Evolutionary conservation across 345 rosid genomes (phyloP), one percentile per base, ranked within the genome.

Genomic region (Boechera divaricarpa): DNA sequence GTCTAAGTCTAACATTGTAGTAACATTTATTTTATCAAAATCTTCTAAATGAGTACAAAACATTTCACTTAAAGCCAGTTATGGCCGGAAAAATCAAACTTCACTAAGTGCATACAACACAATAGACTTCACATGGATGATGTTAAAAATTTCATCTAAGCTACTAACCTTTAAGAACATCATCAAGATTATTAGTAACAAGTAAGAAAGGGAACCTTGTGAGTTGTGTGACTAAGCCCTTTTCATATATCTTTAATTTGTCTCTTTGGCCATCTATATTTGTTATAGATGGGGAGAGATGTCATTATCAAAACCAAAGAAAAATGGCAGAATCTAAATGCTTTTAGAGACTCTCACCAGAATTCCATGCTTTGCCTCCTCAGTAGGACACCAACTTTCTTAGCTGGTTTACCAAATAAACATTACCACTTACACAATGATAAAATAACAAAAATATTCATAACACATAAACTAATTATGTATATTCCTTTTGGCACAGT

Each of bases 311-410:
- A 77, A 62, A 62, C 54, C 64, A 63, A 48, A 45, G 62, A 61
- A 55, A 54, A 63, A 57, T 26, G 24, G 64, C 64, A 53, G 72
- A 63, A 70, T 70, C 72, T 64, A 55, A 67, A 36, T 52, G 69
- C 69, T 64, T 64, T 77, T 47, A 63, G 76, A 63, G 66, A 70
- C 72, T 61, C 57, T 63, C 76, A 61, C 60, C 76, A 63, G 72
- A 77, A 63, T 36, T 77, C 58, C 76, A 77, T 70, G 80, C 60
- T 47, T 77, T 77, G 80, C 76, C 76, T 77, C 80, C 80, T 74
- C 49, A 70, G 21, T 70, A 77, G 80, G 76, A 77, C 76, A 70
- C 80, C 76, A 77, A 70, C 76, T 77, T 77, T 77, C 45, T 63
- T 60, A 70, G 72, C 67, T 77, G 47, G 63, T 77, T 70, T 70